Conservation (phyloP, 1,284 basidiomycete species). For the Flammula alnicola region DNA sequence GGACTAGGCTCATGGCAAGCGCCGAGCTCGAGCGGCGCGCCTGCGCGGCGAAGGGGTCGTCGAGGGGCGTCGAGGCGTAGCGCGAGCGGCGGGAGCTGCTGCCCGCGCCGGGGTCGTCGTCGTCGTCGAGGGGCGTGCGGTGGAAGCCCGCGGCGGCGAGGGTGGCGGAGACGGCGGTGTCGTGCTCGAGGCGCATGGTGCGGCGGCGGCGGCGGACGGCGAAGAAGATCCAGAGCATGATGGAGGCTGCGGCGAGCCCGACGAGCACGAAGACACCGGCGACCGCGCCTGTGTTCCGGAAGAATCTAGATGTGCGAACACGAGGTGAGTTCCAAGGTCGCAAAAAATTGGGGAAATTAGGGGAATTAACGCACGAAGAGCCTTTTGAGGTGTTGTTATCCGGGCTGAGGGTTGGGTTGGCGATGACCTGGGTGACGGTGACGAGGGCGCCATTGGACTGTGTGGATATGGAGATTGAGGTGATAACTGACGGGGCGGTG, state of each 20-base stretch:
- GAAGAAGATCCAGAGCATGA: conserved; percentile 73
- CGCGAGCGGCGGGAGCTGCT: conserved; percentile 29
- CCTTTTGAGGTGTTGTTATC: conserved; percentile 42
- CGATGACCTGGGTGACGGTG: conserved; percentile 62
- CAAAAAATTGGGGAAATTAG: conserved; percentile 1
- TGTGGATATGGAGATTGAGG: conserved; percentile 58
- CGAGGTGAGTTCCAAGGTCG: background rate
- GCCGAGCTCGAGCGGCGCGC: conserved; percentile 41
- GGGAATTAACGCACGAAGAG: conserved; percentile 48
- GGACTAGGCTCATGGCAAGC: conserved; percentile 36
- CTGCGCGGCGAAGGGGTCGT: conserved; percentile 34
- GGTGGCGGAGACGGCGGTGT: conserved; percentile 67
- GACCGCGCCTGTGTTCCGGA: conserved; percentile 75
- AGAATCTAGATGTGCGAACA: conserved; percentile 55
- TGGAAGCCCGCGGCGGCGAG: conserved; percentile 69
- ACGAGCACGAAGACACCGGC: conserved; percentile 79
- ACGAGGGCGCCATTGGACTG: conserved; percentile 52
- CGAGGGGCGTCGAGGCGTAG: conserved; percentile 33
- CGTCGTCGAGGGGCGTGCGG: conserved; percentile 69
- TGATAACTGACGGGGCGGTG: conserved; percentile 59
- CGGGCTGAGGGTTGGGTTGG: conserved; percentile 68
- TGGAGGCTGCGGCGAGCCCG: conserved; percentile 70
- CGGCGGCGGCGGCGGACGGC: conserved; percentile 67
- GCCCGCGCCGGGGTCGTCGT: conserved; percentile 50
- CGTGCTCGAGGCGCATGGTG: conserved; percentile 62